Evolutionary conservation across 352 stramenopile species (phyloP).

Genomic region (Hyaloperonospora brassicae): DNA sequence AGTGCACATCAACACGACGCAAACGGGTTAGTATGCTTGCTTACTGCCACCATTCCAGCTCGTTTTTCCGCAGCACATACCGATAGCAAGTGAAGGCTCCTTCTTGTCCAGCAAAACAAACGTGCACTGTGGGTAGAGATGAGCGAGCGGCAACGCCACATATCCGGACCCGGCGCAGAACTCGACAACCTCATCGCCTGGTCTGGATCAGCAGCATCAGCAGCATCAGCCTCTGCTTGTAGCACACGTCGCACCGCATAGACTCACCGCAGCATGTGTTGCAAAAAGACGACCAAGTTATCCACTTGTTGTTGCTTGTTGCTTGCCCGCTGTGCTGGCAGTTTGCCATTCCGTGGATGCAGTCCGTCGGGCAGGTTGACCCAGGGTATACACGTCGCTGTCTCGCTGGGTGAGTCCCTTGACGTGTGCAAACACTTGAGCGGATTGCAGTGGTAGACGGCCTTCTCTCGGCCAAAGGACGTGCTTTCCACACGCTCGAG

Average conservation of each 20-base stretch:
- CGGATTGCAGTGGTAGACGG: constrained; percentile 54
- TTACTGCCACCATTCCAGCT: neutral
- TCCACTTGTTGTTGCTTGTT: constrained; percentile 78
- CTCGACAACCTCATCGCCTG: constrained; percentile 71
- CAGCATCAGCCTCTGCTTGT: constrained; percentile 7
- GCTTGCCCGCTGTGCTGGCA: constrained; percentile 37
- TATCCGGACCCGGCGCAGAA: constrained; percentile 77
- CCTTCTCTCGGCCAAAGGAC: constrained; percentile 24
- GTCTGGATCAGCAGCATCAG: constrained; percentile 18
- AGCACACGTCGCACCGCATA: neutral
- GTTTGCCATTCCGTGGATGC: constrained; percentile 58
- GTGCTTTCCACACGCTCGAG: constrained; percentile 45
- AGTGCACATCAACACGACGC: neutral
- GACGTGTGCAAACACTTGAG: constrained; percentile 36
- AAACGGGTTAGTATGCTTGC: neutral
- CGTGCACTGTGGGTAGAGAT: constrained; percentile 58
- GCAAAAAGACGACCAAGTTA: constrained; percentile 67
- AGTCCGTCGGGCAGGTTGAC: constrained; percentile 48
- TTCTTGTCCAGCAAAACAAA: constrained; percentile 81
- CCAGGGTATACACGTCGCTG: constrained; percentile 47
- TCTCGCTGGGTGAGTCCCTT: neutral
- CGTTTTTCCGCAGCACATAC: constrained; percentile 17
- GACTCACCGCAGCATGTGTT: constrained; percentile 45
- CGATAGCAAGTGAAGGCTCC: constrained; percentile 62
- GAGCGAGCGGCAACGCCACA: constrained; percentile 64